phyloP scores from a whole-genome alignment of 805 yeast species.

The Torulaspora gathmanii region DNA sequence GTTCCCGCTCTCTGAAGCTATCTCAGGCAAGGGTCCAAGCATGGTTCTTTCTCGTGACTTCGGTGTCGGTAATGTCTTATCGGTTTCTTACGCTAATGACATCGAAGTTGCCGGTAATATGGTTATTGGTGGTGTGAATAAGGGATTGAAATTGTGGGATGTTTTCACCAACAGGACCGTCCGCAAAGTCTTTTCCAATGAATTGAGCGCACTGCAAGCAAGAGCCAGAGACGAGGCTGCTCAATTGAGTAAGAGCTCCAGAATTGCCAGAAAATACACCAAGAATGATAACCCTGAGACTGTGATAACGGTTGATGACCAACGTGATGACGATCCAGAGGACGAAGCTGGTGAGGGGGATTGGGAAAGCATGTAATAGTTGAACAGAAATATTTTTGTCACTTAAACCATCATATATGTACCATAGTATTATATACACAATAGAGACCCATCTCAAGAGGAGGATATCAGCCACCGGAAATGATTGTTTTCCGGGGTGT shows the following conservation, averaged over 20 bases:
- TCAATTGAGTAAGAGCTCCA: constrained; percentile 54
- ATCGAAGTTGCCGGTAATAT: constrained; percentile 78
- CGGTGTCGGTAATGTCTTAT: constrained; percentile 88
- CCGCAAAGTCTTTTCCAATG: constrained; percentile 59
- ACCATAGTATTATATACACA: constrained; percentile 1
- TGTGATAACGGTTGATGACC: constrained; percentile 59
- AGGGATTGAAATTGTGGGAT: constrained; percentile 90
- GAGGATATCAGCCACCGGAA: constrained; percentile 17
- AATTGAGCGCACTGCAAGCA: constrained; percentile 50
- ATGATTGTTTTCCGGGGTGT: constrained; percentile 23
- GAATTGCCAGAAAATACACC: constrained; percentile 70
- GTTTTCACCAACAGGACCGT: constrained; percentile 76
- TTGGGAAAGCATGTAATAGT: constrained; percentile 18
- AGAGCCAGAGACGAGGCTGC: constrained; percentile 56
- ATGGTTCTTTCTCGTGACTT: constrained; percentile 89
- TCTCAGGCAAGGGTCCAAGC: constrained; percentile 51
- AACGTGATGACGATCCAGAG: constrained; percentile 57
- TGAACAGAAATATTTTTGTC: background rate
- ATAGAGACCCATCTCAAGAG: background rate
- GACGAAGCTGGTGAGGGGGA: constrained; percentile 46
- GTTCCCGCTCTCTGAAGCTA: constrained; percentile 41
- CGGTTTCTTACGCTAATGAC: constrained; percentile 81
- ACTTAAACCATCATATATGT: constrained; percentile 1
- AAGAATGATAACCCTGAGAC: constrained; percentile 47
- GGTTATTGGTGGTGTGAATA: constrained; percentile 80